These are phyloP conservation scores for Albifimbria verrucaria DNA, from an alignment of 2,329 filamentous ascomycete species.

Conservation along the genomic window DNA sequence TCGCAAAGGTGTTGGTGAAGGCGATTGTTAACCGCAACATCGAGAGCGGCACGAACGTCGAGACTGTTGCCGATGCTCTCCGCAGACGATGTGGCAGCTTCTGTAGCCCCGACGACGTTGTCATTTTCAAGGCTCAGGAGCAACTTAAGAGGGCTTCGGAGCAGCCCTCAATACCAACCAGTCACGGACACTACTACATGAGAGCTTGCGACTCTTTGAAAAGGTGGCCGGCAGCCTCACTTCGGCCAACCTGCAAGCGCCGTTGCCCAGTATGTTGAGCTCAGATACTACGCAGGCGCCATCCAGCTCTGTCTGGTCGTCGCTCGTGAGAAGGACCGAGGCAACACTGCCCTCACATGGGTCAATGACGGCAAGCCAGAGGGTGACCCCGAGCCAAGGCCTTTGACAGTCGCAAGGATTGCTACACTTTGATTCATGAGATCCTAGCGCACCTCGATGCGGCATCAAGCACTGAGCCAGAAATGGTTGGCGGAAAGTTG, in stretches of 20 bases:
- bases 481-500: conserved; percentile 72
- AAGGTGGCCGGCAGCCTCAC: conserved; percentile 82
- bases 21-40: conserved; percentile 98
- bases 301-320: conserved; percentile 84
- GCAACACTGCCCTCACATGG: conserved; percentile 82
- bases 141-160: conserved; percentile 86
- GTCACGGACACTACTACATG: conserved; percentile 76
- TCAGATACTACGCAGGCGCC: conserved; percentile 91
- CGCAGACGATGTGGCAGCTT: conserved; percentile 92
- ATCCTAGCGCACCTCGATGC: conserved; percentile 75
- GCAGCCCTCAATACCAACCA: conserved; percentile 71
- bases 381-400: conserved; percentile 63
- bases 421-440: conserved; percentile 85
- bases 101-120: conserved; percentile 94
- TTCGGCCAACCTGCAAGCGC: conserved; percentile 77
- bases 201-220: conserved; percentile 84
- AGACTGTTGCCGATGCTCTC: conserved; percentile 94
- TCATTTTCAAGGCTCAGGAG: conserved; percentile 98
- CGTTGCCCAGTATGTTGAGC: conserved; percentile 71
- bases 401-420: conserved; percentile 70
- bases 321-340: conserved; percentile 80
- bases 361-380: conserved; percentile 76
- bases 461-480: conserved; percentile 64
- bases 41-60: conserved; percentile 92
- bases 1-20: conserved; percentile 93